Percentiles rank a stretch among this genome's conserved stretches.
Evolutionary conservation across 2,329 filamentous ascomycete species (phyloP).

Genomic region (Samsoniella hepiali): DNA sequence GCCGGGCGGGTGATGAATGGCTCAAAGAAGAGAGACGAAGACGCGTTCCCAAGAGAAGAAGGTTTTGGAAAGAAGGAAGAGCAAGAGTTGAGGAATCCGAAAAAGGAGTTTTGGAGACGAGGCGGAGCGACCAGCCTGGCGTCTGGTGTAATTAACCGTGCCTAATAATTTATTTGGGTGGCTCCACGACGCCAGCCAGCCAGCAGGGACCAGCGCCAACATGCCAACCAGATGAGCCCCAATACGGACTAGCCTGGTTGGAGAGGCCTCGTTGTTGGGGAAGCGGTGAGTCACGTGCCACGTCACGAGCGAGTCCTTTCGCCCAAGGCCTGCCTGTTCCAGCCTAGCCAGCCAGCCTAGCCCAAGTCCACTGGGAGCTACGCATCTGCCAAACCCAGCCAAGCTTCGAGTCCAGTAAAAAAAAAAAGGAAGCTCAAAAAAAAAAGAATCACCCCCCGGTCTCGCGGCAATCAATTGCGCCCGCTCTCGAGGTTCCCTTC

Average conservation of each 20-base stretch:
- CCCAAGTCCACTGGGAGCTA: not conserved
- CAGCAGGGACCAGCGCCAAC: not conserved
- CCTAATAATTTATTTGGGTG: conserved; percentile 5
- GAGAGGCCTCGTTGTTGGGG: conserved; percentile 9
- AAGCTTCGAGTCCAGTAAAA: not conserved
- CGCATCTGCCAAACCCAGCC: no score
- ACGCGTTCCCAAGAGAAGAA: conserved; percentile 16
- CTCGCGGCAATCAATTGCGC: no score
- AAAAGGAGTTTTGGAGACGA: conserved; percentile 14
- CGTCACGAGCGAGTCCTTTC: not conserved
- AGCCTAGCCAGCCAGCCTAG: not conserved
- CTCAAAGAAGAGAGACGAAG: not conserved
- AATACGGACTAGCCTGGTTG: conserved; percentile 26
- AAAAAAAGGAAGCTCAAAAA: no score
- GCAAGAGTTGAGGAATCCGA: conserved; percentile 6
- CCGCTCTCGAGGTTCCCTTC: no score
- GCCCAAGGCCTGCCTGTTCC: not conserved
- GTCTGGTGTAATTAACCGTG: conserved; percentile 9
- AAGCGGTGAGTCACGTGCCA: conserved; percentile 19
- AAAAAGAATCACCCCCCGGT: no score
- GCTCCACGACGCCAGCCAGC: not conserved
- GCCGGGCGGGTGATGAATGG: not conserved
- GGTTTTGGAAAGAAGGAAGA: conserved; percentile 4
- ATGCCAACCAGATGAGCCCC: conserved; percentile 20
- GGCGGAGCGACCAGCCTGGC: conserved; percentile 11